These are phyloP conservation scores for Phytopythium delawarense DNA, from an alignment of 352 stramenopile genomes.

Conservation along the genomic window DNA sequence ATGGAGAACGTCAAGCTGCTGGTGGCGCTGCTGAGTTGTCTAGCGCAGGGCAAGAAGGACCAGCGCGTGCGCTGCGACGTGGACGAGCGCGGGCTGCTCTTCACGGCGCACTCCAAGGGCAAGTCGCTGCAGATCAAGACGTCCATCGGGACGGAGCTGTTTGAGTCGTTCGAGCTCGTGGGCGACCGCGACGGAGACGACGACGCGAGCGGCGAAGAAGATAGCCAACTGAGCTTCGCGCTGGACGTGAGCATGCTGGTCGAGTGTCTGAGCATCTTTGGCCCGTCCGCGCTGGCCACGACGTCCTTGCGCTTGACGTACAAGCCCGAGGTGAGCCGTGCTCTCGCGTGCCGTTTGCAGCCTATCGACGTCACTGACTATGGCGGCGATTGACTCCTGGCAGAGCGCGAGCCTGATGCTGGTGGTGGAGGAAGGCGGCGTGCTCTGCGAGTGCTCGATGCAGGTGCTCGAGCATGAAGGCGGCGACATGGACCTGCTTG, in stretches of 20 bases:
- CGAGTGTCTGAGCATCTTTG: slow-evolving; percentile 83
- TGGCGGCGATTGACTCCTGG: slow-evolving; percentile 9
- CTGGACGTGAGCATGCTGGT: slow-evolving; percentile 68
- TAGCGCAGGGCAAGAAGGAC: slow-evolving; percentile 67
- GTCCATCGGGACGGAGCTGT: slow-evolving; percentile 67
- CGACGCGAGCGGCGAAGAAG: slow-evolving; percentile 21
- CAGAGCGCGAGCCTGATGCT: slow-evolving; percentile 58
- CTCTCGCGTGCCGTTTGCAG: neutral
- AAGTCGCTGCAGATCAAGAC: slow-evolving; percentile 89
- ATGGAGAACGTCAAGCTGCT: slow-evolving; percentile 72
- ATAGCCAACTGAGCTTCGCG: slow-evolving; percentile 60
- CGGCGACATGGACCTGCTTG: slow-evolving; percentile 60
- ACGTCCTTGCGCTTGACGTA: slow-evolving; percentile 78
- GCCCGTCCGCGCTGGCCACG: slow-evolving; percentile 47
- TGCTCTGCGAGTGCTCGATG: slow-evolving; percentile 84
- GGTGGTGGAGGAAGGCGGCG: slow-evolving; percentile 76
- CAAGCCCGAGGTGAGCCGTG: slow-evolving; percentile 29
- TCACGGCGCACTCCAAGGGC: slow-evolving; percentile 77
- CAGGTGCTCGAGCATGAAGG: slow-evolving; percentile 75
- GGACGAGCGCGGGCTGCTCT: slow-evolving; percentile 55
- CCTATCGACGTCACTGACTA: slow-evolving; percentile 2
- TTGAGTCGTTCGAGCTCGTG: slow-evolving; percentile 59
- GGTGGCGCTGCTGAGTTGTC: slow-evolving; percentile 64
- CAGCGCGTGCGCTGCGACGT: slow-evolving; percentile 78
- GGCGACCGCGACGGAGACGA: slow-evolving; percentile 9